Percentiles rank a stretch among this genome's conserved stretches.
Conservation (phyloP, 495 filamentous ascomycete genomes). For the Chaetomium fimeti region DNA sequence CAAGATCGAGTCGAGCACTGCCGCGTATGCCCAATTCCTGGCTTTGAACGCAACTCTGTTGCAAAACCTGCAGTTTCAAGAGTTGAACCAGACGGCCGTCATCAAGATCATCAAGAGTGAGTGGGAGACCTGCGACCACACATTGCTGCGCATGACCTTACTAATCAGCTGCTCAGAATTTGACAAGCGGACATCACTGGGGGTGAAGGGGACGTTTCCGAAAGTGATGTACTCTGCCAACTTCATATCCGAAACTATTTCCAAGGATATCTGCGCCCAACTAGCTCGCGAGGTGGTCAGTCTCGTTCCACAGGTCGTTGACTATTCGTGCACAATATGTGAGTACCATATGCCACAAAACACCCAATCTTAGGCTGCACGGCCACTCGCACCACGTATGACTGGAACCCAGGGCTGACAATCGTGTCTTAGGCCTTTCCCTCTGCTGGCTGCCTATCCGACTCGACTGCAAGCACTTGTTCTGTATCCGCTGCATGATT, state of each 20-base stretch:
- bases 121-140: conserved; percentile 17
- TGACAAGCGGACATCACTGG: conserved; percentile 71
- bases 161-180: conserved; percentile 56
- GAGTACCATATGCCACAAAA: conserved; percentile 9
- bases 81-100: conserved; percentile 67
- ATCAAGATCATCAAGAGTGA: conserved; percentile 76
- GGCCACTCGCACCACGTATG: background rate
- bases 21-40: conserved; percentile 61
- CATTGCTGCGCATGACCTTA: background rate
- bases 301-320: conserved; percentile 66
- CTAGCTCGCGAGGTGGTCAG: conserved; percentile 62
- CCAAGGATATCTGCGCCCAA: conserved; percentile 65
- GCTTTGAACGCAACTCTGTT: conserved; percentile 63
- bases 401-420: background rate
- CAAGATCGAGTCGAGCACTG: conserved; percentile 56
- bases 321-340: conserved; percentile 75
- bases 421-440: conserved; percentile 37
- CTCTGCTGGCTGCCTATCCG: conserved; percentile 66
- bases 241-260: conserved; percentile 56
- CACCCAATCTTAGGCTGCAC: background rate
- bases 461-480: conserved; percentile 62
- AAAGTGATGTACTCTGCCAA: conserved; percentile 47
- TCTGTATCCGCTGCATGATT: conserved; percentile 72
- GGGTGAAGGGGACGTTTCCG: conserved; percentile 55
- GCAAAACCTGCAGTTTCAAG: conserved; percentile 67